These are phyloP conservation scores for Saccharomycopsis amapae DNA, from an alignment of 805 yeast species.

Conservation along the genomic window DNA sequence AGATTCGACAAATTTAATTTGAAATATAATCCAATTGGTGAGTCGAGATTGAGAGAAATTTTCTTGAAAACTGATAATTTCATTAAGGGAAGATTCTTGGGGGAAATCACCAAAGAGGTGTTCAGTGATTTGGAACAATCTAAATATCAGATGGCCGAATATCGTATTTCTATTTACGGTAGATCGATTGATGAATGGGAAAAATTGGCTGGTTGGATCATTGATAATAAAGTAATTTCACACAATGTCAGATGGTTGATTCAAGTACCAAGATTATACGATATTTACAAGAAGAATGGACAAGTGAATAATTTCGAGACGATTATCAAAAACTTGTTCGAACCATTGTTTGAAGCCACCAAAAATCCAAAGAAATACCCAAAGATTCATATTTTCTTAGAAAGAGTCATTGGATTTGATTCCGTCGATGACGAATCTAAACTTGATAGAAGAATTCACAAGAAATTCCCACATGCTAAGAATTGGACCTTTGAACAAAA, in stretches of 20 bases:
- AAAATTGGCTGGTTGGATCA: slow-evolving; percentile 88
- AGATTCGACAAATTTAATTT: slow-evolving; percentile 95
- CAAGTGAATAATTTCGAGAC: slow-evolving; percentile 68
- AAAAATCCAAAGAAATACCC: slow-evolving; percentile 81
- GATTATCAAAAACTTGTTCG: slow-evolving; percentile 68
- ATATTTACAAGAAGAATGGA: slow-evolving; percentile 73
- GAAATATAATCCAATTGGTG: slow-evolving; percentile 97
- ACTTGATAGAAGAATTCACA: slow-evolving; percentile 72
- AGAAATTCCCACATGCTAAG: slow-evolving; percentile 78
- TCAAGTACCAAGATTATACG: slow-evolving; percentile 91
- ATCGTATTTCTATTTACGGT: slow-evolving; percentile 92
- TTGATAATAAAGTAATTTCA: slow-evolving; percentile 84
- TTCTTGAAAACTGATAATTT: slow-evolving; percentile 93
- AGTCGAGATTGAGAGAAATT: slow-evolving; percentile 92
- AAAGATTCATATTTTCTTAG: slow-evolving; percentile 80
- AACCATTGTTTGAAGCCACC: slow-evolving; percentile 87
- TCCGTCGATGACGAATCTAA: slow-evolving; percentile 98
- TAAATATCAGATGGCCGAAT: slow-evolving; percentile 96
- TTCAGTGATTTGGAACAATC: slow-evolving; percentile 90
- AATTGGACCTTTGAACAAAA: slow-evolving; percentile 72
- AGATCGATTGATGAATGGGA: slow-evolving; percentile 91
- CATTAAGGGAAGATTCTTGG: slow-evolving; percentile 80
- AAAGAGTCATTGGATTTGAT: slow-evolving; percentile 95
- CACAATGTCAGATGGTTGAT: slow-evolving; percentile 96
- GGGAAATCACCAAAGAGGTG: slow-evolving; percentile 91